Base-by-base conservation (phyloP, 352 stramenopile species). In the Globisporangium cylindrosporum region DNA sequence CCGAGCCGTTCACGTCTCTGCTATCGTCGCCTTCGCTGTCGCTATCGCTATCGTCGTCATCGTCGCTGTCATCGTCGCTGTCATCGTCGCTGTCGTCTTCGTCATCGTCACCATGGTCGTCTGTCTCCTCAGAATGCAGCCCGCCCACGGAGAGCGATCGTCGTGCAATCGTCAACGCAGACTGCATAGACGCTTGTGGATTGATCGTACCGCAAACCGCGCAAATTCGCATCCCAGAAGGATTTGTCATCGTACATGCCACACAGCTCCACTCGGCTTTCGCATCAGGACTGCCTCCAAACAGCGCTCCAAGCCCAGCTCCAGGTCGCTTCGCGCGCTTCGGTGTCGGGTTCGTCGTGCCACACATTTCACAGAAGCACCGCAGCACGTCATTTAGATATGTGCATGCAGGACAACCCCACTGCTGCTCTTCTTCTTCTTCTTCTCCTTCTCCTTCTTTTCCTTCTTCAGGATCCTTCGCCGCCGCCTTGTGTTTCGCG, bases 301-400 rank as follows among this genome's bases (percentile, higher is more conserved):
- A 53, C 14, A 69, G n/a, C 43, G 24, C 43, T 22, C 56, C 15
- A 43, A 46, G 60, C 24, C 55, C 43, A 69, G 38, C 55, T 36
- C 55, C 7, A 22, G 46, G 15, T n/a, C 34, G 41, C 41, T 62
- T 62, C 7, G 24, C 12, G 34, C 36, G 69, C 27, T 48, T 43
- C 25, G 75, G 70, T 4, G 64, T 77, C 18, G 84, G 86, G 63
- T 91, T 89, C 9, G 79, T 46, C 0, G 84, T 91, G 57, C 76
- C 78, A 66, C 86, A 93, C 86, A 92, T 93, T 59, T 92, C 86
- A 61, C 86, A 93, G 56, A 89, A 89, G 25, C 71, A 67, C 22
- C 84, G 84, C 69, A 73, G 55, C 20, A 73, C 62, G 46, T 88
- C 86, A 64, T 93, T 93, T 5, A 92, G 70, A 63, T 80, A 93